These are phyloP conservation scores for Triticum dicoccoides DNA, from an alignment of 176 grass and related monocot genomes.

Conservation along the genomic window DNA sequence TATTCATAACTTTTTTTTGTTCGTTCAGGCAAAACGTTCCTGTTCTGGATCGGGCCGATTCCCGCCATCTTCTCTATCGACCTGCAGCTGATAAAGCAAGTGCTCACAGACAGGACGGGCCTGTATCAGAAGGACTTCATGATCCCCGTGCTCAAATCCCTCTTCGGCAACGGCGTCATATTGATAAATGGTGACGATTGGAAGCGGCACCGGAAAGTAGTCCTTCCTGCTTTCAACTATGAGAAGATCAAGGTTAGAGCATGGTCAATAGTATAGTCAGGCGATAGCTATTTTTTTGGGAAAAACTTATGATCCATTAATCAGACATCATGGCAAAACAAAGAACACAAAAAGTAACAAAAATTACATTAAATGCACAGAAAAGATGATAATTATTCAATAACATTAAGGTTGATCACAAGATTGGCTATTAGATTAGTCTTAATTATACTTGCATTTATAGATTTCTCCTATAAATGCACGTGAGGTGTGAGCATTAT, in stretches of 20 bases:
- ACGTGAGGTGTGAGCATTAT: no score
- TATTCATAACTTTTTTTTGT: neutral
- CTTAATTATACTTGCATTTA: no score
- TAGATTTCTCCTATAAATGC: no score
- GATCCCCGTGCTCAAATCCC: neutral
- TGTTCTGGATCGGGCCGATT: conserved; percentile 54
- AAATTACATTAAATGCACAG: no score
- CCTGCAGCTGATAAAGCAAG: conserved; percentile 46
- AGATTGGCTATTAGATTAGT: no score
- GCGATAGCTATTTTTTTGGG: neutral
- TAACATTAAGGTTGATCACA: no score
- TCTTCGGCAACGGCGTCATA: conserved; percentile 47
- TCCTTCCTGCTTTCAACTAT: conserved; percentile 49
- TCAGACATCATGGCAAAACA: no score
- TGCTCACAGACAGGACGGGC: conserved; percentile 46
- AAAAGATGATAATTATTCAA: no score
- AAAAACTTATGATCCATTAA: no score
- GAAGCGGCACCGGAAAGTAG: conserved; percentile 47
- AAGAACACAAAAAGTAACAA: no score
- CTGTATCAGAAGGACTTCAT: conserved; percentile 35
- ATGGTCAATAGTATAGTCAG: neutral
- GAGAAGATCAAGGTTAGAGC: conserved; percentile 54
- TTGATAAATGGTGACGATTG: conserved; percentile 38
- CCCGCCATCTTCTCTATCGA: conserved; percentile 36
- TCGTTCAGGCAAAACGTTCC: conserved; percentile 34